Conservation (phyloP, 352 stramenopile species). For the Phytophthora pluvialis region DNA sequence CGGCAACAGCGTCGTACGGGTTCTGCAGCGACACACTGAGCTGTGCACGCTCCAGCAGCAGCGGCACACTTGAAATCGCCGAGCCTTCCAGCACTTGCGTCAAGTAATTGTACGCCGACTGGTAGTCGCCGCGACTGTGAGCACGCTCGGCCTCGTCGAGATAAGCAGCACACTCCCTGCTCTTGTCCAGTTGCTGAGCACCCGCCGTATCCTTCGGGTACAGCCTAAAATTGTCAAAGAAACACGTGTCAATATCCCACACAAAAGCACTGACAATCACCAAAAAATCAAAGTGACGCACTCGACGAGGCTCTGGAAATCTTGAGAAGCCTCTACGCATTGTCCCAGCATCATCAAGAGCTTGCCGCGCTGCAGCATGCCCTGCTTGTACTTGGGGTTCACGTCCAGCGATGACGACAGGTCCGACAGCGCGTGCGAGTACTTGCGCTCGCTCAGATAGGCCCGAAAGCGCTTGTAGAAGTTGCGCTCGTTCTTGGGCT, state of each 20-base stretch:
- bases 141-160: slow-evolving; percentile 72
- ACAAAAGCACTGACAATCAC: neutral
- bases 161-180: slow-evolving; percentile 60
- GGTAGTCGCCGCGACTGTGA: slow-evolving; percentile 73
- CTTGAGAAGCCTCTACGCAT: slow-evolving; percentile 57
- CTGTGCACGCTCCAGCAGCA: slow-evolving; percentile 76
- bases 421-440: slow-evolving; percentile 71
- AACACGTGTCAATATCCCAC: slow-evolving; percentile 1
- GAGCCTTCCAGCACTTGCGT: slow-evolving; percentile 74
- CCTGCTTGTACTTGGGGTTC: slow-evolving; percentile 85
- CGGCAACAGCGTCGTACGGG: slow-evolving; percentile 79
- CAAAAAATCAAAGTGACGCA: slow-evolving; percentile 24
- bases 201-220: slow-evolving; percentile 64
- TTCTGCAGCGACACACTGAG: slow-evolving; percentile 73
- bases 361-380: slow-evolving; percentile 74
- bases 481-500: slow-evolving; percentile 81
- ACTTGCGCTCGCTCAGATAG: slow-evolving; percentile 86
- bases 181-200: slow-evolving; percentile 66
- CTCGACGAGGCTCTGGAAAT: slow-evolving; percentile 69
- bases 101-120: slow-evolving; percentile 65
- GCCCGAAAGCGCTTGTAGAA: slow-evolving; percentile 88
- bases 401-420: slow-evolving; percentile 71
- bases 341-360: slow-evolving; percentile 83
- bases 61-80: slow-evolving; percentile 69
- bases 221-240: slow-evolving; percentile 34